A percentile compares a stretch with the other conserved stretches of the same genome.
Evolutionary conservation across 192 early-diverging fungal genomes (phyloP).

Genomic region (Podila verticillata): DNA sequence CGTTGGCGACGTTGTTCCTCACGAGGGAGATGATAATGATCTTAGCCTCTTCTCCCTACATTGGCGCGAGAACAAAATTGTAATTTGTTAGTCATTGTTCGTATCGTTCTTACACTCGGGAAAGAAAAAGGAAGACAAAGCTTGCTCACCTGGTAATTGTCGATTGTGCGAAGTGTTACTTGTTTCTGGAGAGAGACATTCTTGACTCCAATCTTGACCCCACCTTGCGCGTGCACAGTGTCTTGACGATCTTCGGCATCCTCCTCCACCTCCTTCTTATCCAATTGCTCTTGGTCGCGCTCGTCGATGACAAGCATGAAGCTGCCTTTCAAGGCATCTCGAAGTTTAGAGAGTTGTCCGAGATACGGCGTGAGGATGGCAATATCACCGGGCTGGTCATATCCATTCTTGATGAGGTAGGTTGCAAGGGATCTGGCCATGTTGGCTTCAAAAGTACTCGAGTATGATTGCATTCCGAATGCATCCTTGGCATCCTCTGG

Average conservation of each 20-base stretch:
- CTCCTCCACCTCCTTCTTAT: constrained; percentile 1
- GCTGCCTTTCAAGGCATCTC: constrained; percentile 24
- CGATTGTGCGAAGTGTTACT: constrained; percentile 50
- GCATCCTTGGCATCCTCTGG: constrained; percentile 51
- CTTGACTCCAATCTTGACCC: neutral
- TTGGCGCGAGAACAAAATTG: too few relatives aligned
- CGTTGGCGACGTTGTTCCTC: constrained; percentile 19
- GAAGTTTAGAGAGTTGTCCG: constrained; percentile 58
- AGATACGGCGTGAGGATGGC: constrained; percentile 65
- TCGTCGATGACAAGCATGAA: constrained; percentile 49
- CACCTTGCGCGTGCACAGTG: neutral
- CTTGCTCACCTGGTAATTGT: constrained; percentile 58
- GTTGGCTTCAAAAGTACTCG: constrained; percentile 58
- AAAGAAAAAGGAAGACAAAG: too few relatives aligned
- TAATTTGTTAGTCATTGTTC: too few relatives aligned
- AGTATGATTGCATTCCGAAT: constrained; percentile 53
- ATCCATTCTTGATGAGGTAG: constrained; percentile 63
- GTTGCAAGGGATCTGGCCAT: constrained; percentile 59
- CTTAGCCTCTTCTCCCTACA: constrained; percentile 52
- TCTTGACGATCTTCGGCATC: constrained; percentile 5
- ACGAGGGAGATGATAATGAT: constrained; percentile 56
- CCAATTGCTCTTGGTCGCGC: constrained; percentile 44
- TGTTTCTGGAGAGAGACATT: constrained; percentile 33
- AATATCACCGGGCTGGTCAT: constrained; percentile 56
- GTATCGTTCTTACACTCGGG: too few relatives aligned